A percentile compares a stretch with the other conserved stretches of the same genome.
These are phyloP conservation scores for Pisolithus albus DNA, from an alignment of 768 basidiomycete genomes.

Conservation along the genomic window DNA sequence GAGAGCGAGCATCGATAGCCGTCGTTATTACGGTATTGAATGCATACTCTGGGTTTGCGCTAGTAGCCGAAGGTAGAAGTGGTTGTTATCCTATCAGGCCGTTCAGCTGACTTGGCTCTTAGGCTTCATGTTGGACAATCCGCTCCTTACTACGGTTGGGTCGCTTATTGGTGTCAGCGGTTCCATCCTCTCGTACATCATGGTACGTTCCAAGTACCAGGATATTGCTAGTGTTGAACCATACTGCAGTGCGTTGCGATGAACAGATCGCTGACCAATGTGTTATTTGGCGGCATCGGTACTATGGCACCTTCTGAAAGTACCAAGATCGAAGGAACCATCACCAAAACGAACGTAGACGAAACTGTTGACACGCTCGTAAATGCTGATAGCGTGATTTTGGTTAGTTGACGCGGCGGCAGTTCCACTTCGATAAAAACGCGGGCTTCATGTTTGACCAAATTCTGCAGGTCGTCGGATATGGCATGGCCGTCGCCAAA, in stretches of 20 bases:
- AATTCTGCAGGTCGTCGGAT: conserved; percentile 59
- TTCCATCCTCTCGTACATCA: conserved; percentile 87
- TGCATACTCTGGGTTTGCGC: conserved; percentile 85
- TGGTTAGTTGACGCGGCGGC: conserved; percentile 35
- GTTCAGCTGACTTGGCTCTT: background rate
- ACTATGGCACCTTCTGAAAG: conserved; percentile 47
- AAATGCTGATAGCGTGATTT: conserved; percentile 78
- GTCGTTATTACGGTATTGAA: conserved; percentile 89
- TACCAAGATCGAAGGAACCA: conserved; percentile 76
- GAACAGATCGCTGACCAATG: conserved; percentile 82
- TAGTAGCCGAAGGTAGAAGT: conserved; percentile 71
- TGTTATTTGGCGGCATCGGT: conserved; percentile 81
- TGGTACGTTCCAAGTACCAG: conserved; percentile 46
- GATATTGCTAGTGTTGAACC: conserved; percentile 2
- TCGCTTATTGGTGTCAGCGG: conserved; percentile 87
- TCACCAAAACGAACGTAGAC: conserved; percentile 72
- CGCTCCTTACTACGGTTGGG: conserved; percentile 75
- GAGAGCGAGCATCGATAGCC: conserved; percentile 35
- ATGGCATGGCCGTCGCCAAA: conserved; percentile 91
- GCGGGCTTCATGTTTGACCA: conserved; percentile 4
- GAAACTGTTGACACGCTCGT: conserved; percentile 73
- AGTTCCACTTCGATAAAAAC: background rate
- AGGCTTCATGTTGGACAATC: conserved; percentile 88
- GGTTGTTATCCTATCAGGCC: background rate
- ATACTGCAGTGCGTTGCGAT: conserved; percentile 73